Evolutionary conservation across 805 yeast genomes (phyloP).

Genomic region (Candida berthetii): DNA sequence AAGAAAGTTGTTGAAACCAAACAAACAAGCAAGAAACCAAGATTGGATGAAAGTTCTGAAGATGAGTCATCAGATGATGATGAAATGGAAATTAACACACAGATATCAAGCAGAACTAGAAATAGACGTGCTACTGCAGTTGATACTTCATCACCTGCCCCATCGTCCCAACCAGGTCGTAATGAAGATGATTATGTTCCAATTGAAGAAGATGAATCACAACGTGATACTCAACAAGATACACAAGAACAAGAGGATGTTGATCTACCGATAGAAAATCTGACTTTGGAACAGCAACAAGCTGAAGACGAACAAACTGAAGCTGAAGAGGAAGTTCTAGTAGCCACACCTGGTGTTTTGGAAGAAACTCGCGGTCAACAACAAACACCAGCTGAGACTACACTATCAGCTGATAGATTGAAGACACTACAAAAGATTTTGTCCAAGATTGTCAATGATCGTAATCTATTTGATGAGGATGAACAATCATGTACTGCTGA

Average conservation of each 20-base stretch:
- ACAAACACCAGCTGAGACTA: slow-evolving; percentile 1
- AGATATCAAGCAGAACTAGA: background rate
- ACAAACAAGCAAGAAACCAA: slow-evolving; percentile 23
- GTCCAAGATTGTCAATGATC: background rate
- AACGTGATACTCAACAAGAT: background rate
- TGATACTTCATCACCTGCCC: slow-evolving; percentile 5
- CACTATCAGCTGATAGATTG: slow-evolving; percentile 4
- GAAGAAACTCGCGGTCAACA: slow-evolving; percentile 1
- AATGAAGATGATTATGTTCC: slow-evolving; percentile 12
- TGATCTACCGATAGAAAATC: background rate
- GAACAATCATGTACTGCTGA: slow-evolving; percentile 25
- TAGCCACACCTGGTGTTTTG: background rate
- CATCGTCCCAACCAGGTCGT: slow-evolving; percentile 7
- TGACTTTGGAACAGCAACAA: background rate
- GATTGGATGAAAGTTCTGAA: slow-evolving; percentile 29
- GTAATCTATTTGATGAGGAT: slow-evolving; percentile 11
- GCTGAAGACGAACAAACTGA: slow-evolving; percentile 1
- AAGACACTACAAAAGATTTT: slow-evolving; percentile 4
- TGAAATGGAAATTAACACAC: slow-evolving; percentile 17
- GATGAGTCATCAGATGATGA: slow-evolving; percentile 13
- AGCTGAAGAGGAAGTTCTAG: slow-evolving; percentile 2
- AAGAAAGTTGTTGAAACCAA: slow-evolving; percentile 53
- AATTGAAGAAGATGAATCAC: slow-evolving; percentile 3
- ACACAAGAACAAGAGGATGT: background rate
- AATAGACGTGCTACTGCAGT: slow-evolving; percentile 1